phyloP scores from a whole-genome alignment of 2,329 filamentous ascomycete species.

The Trichoderma hamatum region DNA sequence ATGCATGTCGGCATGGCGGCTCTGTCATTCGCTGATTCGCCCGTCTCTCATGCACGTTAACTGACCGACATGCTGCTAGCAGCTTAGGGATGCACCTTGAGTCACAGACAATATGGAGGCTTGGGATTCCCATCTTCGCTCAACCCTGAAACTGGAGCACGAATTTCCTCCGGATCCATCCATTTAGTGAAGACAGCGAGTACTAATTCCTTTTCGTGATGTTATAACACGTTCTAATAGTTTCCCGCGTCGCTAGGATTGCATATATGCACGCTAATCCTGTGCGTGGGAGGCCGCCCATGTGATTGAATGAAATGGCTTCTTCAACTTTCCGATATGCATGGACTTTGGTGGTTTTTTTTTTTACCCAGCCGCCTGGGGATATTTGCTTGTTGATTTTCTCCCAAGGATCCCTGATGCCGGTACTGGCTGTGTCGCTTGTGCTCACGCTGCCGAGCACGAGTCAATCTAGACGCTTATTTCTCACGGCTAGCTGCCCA shows the following conservation, averaged over 20 bases:
- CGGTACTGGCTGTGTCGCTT: neutral
- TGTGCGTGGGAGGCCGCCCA: constrained; percentile 22
- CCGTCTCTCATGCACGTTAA: constrained; percentile 23
- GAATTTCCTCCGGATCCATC: constrained; percentile 9
- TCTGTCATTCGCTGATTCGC: constrained; percentile 22
- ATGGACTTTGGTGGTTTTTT: neutral
- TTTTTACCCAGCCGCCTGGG: constrained; percentile 3
- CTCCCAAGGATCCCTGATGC: neutral
- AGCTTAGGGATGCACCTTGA: constrained; percentile 22
- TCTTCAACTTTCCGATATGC: neutral
- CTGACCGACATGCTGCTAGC: constrained; percentile 27
- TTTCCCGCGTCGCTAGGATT: neutral
- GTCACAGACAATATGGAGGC: constrained; percentile 18
- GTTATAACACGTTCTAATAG: neutral
- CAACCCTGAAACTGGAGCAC: neutral
- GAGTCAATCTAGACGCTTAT: constrained; percentile 4
- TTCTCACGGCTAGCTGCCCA: neutral
- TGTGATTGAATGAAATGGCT: constrained; percentile 15
- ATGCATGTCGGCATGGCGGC: constrained; percentile 23
- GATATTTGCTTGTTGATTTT: neutral
- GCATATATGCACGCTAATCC: constrained; percentile 11
- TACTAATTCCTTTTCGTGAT: constrained; percentile 1
- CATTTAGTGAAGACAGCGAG: neutral
- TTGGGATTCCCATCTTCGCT: constrained; percentile 4
- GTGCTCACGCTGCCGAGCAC: neutral